A percentile compares a stretch with the other conserved stretches of the same genome.
Evolutionary conservation across 352 stramenopile genomes (phyloP).

Genomic region (Phytophthora litchii): DNA sequence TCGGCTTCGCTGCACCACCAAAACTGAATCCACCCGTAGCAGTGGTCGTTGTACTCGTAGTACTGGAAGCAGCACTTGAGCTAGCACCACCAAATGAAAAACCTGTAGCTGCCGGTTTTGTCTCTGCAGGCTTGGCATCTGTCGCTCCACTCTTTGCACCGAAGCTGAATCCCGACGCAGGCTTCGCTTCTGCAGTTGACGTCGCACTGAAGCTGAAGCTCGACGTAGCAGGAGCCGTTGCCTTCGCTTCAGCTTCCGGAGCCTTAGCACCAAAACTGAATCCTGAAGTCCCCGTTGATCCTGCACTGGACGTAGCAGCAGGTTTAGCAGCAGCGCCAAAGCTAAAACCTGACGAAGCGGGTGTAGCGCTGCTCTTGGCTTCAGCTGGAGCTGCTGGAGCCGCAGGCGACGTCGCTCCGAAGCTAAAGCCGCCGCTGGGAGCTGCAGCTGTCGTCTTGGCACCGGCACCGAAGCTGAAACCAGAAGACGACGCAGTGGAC

Average conservation of each 20-base stretch:
- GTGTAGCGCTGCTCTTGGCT: slow-evolving; percentile 17
- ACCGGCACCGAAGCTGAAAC: slow-evolving; percentile 32
- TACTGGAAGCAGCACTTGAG: slow-evolving; percentile 11
- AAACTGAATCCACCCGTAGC: slow-evolving; percentile 49
- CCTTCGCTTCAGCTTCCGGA: slow-evolving; percentile 20
- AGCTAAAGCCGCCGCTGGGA: slow-evolving; percentile 14
- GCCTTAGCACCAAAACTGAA: slow-evolving; percentile 28
- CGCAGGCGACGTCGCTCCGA: slow-evolving; percentile 3
- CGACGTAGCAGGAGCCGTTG: slow-evolving; percentile 2
- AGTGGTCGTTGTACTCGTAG: slow-evolving; percentile 15
- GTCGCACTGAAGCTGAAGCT: slow-evolving; percentile 29
- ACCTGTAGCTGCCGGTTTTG: slow-evolving; percentile 23
- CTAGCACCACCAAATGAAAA: slow-evolving; percentile 44
- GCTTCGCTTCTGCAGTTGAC: neutral
- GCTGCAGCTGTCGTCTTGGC: slow-evolving; percentile 12
- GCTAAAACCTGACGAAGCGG: slow-evolving; percentile 18
- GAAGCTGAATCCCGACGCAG: slow-evolving; percentile 30
- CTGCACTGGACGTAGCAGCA: slow-evolving; percentile 1
- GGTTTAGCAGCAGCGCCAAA: slow-evolving; percentile 19
- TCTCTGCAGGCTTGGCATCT: slow-evolving; percentile 18
- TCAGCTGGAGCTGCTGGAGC: slow-evolving; percentile 7
- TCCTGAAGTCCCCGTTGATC: slow-evolving; percentile 1
- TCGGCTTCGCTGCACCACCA: slow-evolving; percentile 27
- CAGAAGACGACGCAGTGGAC: slow-evolving; percentile 15
- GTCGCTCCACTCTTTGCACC: slow-evolving; percentile 16